These are phyloP conservation scores for Komagataella populi DNA, from an alignment of 805 yeast species.

Conservation along the genomic window DNA sequence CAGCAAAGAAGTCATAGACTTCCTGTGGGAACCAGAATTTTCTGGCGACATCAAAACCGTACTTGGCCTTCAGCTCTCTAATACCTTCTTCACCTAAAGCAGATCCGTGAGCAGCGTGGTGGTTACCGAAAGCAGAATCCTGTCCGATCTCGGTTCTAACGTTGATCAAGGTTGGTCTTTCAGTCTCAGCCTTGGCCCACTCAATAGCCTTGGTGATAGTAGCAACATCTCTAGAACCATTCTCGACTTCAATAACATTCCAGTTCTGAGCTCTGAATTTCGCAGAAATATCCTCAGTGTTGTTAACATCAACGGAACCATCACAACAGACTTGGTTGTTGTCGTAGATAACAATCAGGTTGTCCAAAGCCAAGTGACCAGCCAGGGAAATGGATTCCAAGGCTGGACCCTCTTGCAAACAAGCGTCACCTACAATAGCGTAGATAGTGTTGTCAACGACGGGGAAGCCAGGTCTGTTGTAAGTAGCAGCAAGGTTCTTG, in stretches of 20 bases:
- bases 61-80: constrained; percentile 3
- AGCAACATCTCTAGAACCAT: constrained; percentile 18
- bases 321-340: constrained; percentile 24
- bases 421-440: constrained; percentile 24
- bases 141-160: constrained; percentile 20
- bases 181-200: constrained; percentile 14
- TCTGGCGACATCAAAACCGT: constrained; percentile 11
- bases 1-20: constrained; percentile 16
- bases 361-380: constrained; percentile 23
- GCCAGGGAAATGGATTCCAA: constrained; percentile 24
- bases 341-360: constrained; percentile 22
- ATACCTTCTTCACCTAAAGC: constrained; percentile 18
- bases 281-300: constrained; percentile 18
- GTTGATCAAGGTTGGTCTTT: constrained; percentile 22
- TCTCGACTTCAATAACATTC: constrained; percentile 21
- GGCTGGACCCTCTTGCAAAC: constrained; percentile 26
- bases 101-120: constrained; percentile 21
- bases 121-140: constrained; percentile 17
- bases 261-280: constrained; percentile 22
- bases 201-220: constrained; percentile 20
- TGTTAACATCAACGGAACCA: constrained; percentile 20
- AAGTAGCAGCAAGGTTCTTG: constrained; percentile 19
- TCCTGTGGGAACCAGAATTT: constrained; percentile 14
- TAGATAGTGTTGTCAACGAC: constrained; percentile 18
- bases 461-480: constrained; percentile 19